Base-by-base conservation (phyloP, 352 stramenopile genomes). In the Phytophthora multivora region DNA sequence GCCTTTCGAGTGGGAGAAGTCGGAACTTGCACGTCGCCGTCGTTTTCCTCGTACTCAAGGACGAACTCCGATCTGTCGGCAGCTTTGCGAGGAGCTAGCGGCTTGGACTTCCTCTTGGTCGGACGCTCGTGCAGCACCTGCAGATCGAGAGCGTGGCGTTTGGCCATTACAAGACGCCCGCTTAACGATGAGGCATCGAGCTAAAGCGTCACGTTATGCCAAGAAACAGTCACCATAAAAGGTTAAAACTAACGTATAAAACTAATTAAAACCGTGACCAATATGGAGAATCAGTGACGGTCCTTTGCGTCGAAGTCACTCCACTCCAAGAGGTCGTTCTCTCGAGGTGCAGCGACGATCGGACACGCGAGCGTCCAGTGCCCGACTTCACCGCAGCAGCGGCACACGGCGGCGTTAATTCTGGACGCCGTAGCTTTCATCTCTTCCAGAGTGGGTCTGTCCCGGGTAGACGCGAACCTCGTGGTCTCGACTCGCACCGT, bases 101-200 rank as follows among this genome's bases (percentile, higher is more conserved):
- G 23, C 7, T 73, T 69, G 40, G 49, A 16, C 31, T 59, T 66
- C 26, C 56, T 60, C 40, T 49, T 67, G 36, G 10, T 51, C 2
- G 49, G 66, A 16, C 61, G 60, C 28, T 67, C 66, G 4, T 54
- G 48, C 8, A 70, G 49, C 26, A 60, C 53, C 36, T 70, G 53
- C 23, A 74, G 31, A 21, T 74, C 60, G 28, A 74, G 66, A 16
- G 54, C 62, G 47, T 70, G 66, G 60, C 66, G 66, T 45, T 74
- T 74, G 31, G 46, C 26, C 66, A 74, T 74, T 55, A 33, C 28
- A 33, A 33, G 28, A 31, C 26, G 26, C 10, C 26, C 26, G 26
- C 26, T 33, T 13, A 33, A 33, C 4, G 12, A 33, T 8, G 1
- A 33, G 26, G 28, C 28, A 33, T 33, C 9, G 21, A 4, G 21